These are phyloP conservation scores for Hibiscus trionum DNA, from an alignment of 345 rosid species.

Conservation along the genomic window DNA sequence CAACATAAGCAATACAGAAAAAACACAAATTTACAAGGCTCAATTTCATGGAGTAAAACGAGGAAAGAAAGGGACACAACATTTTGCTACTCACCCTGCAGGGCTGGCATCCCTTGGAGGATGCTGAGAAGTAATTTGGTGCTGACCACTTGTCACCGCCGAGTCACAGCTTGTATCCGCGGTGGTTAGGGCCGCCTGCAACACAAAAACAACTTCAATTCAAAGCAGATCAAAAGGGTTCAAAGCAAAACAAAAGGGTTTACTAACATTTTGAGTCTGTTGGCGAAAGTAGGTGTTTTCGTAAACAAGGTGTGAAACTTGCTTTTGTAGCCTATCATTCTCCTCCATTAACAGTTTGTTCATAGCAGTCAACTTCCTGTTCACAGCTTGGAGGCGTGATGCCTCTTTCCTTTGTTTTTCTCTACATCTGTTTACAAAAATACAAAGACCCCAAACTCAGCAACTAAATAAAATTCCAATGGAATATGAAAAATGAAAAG, in stretches of 20 bases:
- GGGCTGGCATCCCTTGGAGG: constrained; percentile 83
- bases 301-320: constrained; percentile 69
- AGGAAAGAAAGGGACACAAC: constrained; percentile 21
- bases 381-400: constrained; percentile 66
- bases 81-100: constrained; percentile 57
- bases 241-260: neutral
- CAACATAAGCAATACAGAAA: constrained; percentile 4
- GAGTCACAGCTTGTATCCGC: constrained; percentile 72
- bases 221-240: neutral
- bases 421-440: constrained; percentile 40
- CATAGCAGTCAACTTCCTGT: constrained; percentile 74
- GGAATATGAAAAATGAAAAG: neutral
- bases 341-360: constrained; percentile 83
- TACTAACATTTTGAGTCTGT: constrained; percentile 50
- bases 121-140: constrained; percentile 64
- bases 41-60: constrained; percentile 13
- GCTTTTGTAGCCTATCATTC: constrained; percentile 77
- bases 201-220: neutral
- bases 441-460: neutral
- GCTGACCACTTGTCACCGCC: constrained; percentile 71
- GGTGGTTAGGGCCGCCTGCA: constrained; percentile 49
- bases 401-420: constrained; percentile 80
- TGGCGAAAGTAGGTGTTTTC: constrained; percentile 71
- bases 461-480: neutral
- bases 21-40: constrained; percentile 4